Evolutionary conservation across 441 rosid genomes (phyloP), one percentile per base, ranked within the genome.

Genomic region (Gossypium schwendimanii): DNA sequence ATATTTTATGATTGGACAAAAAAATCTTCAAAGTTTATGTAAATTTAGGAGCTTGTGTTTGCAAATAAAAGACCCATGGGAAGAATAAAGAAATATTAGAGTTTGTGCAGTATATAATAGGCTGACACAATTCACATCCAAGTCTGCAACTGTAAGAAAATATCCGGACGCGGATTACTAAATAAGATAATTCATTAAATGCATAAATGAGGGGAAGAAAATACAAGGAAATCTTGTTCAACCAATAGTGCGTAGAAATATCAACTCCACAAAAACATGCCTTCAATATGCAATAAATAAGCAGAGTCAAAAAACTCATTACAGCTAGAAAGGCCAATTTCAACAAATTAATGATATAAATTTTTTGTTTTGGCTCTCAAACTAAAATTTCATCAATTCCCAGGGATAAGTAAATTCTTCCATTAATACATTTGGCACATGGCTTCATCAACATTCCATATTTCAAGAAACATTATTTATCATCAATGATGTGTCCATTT

Each of bases 371-470:
- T 21, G 69, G 31, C 12, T 6, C 53, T 7, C 15, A 12, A 20
- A 63, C 15, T 39, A 20, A 41, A 63, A 2, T 63, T 63, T 10
- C 17, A 41, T 41, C 15, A 41, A 41, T 63, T 63, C 26, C 23
- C 31, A 63, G 21, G 14, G 15, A 41, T 3, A 31, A 28, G 67
- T 36, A 62, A 62, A 39, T 63, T 36, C 50, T 63, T 39, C 68
- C 68, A 63, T 63, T 63, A 63, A 63, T 36, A 41, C 17, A 20
- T 41, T 20, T 63, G 53, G n/a, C 69, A 63, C 52, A 20, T 63
- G 44, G 15, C 12, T 36, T 39, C 50, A 39, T 63, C 50, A 39
- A 39, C 26, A 33, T 63, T 39, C 68, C 50, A 63, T 9, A 39
- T 9, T 36, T 63, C 26, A 18, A 63, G 50, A 33, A 15, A 17